phyloP scores from a whole-genome alignment of 23 red algal species.

The Chondrus crispus region DNA sequence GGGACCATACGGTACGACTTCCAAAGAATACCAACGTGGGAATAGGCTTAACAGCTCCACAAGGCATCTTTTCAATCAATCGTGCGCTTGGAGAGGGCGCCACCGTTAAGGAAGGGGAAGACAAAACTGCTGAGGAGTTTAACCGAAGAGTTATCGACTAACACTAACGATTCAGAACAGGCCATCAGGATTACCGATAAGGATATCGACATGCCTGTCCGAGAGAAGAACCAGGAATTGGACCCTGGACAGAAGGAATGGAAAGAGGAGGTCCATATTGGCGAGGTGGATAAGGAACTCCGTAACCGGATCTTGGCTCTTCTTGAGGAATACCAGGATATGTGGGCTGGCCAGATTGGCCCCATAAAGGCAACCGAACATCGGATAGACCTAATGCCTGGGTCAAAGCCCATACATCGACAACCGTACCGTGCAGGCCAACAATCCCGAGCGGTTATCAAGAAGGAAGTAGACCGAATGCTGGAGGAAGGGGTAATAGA shows the following conservation, averaged over 20 bases:
- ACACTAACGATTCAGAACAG: too few relatives aligned
- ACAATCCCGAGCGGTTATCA: background rate
- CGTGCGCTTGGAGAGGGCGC: too few relatives aligned
- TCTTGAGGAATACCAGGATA: background rate
- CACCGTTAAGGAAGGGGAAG: too few relatives aligned
- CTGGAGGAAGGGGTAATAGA: background rate
- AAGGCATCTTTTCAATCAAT: background rate
- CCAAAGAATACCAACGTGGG: background rate
- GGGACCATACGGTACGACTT: background rate
- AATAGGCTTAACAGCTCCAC: background rate
- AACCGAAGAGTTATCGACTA: too few relatives aligned
- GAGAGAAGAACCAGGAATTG: too few relatives aligned
- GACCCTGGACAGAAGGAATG: background rate
- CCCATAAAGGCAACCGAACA: background rate
- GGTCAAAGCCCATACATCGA: background rate
- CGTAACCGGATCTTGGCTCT: background rate
- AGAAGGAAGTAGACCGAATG: background rate
- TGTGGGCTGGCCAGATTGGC: conserved; percentile 21
- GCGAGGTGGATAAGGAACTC: background rate
- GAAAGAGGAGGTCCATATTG: background rate
- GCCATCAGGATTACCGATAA: too few relatives aligned
- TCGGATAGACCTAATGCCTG: background rate
- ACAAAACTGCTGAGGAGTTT: too few relatives aligned
- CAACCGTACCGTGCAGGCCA: background rate
- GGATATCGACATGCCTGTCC: too few relatives aligned